Base-by-base conservation (phyloP, 192 early-diverging fungal species). In the Jimgerdemannia flammicorona region DNA sequence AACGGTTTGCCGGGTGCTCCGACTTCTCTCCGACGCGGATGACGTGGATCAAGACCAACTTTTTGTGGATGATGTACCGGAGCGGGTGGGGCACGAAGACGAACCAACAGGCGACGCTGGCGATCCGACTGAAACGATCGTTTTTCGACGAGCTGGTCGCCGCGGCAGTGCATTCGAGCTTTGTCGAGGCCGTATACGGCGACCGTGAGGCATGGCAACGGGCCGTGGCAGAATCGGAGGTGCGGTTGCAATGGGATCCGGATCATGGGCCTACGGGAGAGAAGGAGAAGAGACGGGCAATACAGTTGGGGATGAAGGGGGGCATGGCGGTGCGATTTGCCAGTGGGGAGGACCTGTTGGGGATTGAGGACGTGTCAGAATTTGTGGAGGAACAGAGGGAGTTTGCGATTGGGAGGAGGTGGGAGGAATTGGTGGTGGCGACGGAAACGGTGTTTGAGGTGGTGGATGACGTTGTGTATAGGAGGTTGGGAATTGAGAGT, bases 61-160 rank as follows among this genome's bases (percentile, higher is more conserved):
- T 85, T 69, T 69, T 78, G 69, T 85, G 84, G 84, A 85, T 85
- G 84, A 83, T 85, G 78, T 81, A 85, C 64, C 82, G 84, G 64
- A 72, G 75, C 20, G 84, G 81, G 70, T 85, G 84, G 84, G 81
- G 74, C 59, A 76, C 74, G 20, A 85, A 85, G 69, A 67, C 67
- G 20, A 70, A 83, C 64, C 84, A 85, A 72, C 78, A 82, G 72
- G 63, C 43, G 68, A 82, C 81, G 59, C 59, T 80, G 64, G 84
- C 54, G 18, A 74, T 83, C 41, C 73, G 75, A 20, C 72, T 83
- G 49, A 59, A 66, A 76, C 41, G 72, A 40, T 41, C 70, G 43
- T 72, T 75, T 43, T 84, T 84, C 67, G 71, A 80, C 19, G 67
- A 76, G 69, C 71, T 79, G 67, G 43, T 83, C 43, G 43, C 44